Conservation (phyloP, 805 yeast species). For the Candida qinlingensis region DNA sequence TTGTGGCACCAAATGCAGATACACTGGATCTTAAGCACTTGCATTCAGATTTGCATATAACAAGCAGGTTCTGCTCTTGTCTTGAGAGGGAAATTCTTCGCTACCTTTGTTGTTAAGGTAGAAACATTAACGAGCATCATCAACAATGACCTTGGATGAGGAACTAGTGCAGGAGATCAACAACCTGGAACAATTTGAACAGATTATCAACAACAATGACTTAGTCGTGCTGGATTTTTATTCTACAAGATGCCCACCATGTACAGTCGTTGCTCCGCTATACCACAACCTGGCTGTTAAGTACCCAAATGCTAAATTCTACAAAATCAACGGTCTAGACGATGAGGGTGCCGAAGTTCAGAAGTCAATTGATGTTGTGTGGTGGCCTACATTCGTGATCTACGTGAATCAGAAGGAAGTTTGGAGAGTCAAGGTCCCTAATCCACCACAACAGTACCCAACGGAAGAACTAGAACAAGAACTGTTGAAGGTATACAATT, state of each 20-base stretch:
- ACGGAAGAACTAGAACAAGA: constrained; percentile 19
- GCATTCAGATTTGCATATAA: too few relatives aligned
- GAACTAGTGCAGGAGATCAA: constrained; percentile 13
- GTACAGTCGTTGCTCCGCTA: constrained; percentile 23
- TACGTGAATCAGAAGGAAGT: constrained; percentile 17
- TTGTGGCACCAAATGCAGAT: too few relatives aligned
- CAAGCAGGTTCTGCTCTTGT: too few relatives aligned
- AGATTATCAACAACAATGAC: constrained; percentile 7
- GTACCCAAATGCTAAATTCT: constrained; percentile 20
- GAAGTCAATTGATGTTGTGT: constrained; percentile 19
- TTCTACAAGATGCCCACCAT: constrained; percentile 23
- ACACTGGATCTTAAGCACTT: too few relatives aligned
- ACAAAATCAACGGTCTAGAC: constrained; percentile 19
- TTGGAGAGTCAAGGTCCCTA: constrained; percentile 24
- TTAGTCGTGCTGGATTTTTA: constrained; percentile 21
- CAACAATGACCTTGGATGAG: constrained; percentile 4
- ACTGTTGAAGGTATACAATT: constrained; percentile 15
- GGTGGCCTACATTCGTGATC: constrained; percentile 27
- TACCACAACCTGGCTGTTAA: constrained; percentile 14
- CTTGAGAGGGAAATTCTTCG: too few relatives aligned
- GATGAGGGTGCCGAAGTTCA: constrained; percentile 18
- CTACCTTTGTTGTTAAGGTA: too few relatives aligned
- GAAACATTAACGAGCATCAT: too few relatives aligned
- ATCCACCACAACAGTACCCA: constrained; percentile 24
- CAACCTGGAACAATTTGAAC: constrained; percentile 11